These are phyloP conservation scores for Lachnum nothofagi DNA, from an alignment of 2,329 filamentous ascomycete genomes.

Conservation along the genomic window DNA sequence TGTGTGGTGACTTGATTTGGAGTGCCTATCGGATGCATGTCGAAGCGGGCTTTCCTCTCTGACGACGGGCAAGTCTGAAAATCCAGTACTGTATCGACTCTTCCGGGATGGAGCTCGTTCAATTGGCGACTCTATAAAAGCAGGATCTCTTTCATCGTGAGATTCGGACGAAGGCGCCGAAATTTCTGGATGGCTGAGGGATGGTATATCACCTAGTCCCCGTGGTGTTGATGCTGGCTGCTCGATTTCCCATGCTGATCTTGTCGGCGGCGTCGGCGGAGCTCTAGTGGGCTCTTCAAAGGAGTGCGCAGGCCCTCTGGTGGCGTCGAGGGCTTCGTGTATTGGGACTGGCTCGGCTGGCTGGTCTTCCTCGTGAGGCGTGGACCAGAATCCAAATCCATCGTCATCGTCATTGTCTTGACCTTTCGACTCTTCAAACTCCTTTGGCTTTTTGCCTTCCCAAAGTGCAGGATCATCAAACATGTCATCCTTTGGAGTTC, in stretches of 20 bases:
- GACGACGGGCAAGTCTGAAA: constrained; percentile 27
- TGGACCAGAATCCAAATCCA: constrained; percentile 35
- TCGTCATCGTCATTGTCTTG: constrained; percentile 23
- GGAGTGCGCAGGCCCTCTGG: constrained; percentile 1
- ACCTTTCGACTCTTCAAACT: constrained; percentile 24
- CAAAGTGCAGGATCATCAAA: constrained; percentile 43
- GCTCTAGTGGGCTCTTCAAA: background rate
- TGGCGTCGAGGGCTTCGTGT: constrained; percentile 8
- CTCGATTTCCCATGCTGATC: constrained; percentile 1
- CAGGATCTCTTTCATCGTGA: constrained; percentile 3
- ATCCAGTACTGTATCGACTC: constrained; percentile 17
- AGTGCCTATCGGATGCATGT: constrained; percentile 15
- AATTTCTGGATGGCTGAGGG: background rate
- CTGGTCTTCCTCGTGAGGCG: constrained; percentile 23
- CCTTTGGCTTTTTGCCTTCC: constrained; percentile 39
- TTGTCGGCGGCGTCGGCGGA: background rate
- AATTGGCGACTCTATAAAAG: constrained; percentile 4
- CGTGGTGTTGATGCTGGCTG: background rate
- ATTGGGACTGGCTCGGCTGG: constrained; percentile 1
- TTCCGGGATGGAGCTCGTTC: constrained; percentile 14
- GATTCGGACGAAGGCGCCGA: constrained; percentile 5
- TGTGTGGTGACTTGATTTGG: constrained; percentile 4
- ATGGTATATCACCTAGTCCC: background rate
- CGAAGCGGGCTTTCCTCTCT: constrained; percentile 23
- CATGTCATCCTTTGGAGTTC: constrained; percentile 38